A percentile compares a stretch with the other conserved stretches of the same genome.
Evolutionary conservation across 805 yeast genomes (phyloP).

Genomic region (Pichia sporocuriosa): DNA sequence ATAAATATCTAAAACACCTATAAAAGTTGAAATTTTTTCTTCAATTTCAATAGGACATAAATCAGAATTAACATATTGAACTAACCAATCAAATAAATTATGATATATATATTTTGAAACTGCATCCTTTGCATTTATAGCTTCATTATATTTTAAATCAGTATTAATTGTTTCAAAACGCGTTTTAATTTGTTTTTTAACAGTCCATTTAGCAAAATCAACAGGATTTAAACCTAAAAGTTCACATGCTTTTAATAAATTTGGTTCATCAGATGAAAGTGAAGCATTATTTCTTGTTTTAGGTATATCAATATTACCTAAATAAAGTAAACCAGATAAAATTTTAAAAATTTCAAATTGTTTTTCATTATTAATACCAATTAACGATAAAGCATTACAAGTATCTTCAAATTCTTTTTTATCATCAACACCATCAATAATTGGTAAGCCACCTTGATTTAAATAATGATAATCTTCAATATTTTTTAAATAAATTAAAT

Average conservation of each 20-base stretch:
- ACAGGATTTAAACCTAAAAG: constrained; percentile 72
- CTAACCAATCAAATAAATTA: constrained; percentile 93
- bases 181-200: constrained; percentile 87
- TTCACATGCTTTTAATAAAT: constrained; percentile 72
- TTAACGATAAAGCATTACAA: constrained; percentile 64
- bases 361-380: constrained; percentile 57
- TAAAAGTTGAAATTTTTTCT: constrained; percentile 48
- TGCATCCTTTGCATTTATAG: constrained; percentile 91
- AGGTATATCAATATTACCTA: constrained; percentile 85
- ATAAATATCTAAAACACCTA: constrained; percentile 95
- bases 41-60: constrained; percentile 69
- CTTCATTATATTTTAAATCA: constrained; percentile 73
- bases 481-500: constrained; percentile 50
- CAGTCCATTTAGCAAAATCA: constrained; percentile 81
- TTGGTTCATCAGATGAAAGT: constrained; percentile 81
- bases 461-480: constrained; percentile 73
- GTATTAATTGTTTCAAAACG: constrained; percentile 86
- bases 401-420: constrained; percentile 71
- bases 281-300: constrained; percentile 81
- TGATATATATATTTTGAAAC: constrained; percentile 92
- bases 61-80: constrained; percentile 71
- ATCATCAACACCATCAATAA: constrained; percentile 77
- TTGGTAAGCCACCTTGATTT: constrained; percentile 77
- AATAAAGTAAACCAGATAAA: constrained; percentile 81
- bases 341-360: constrained; percentile 70